A percentile compares a stretch with the other conserved stretches of the same genome.
These are phyloP conservation scores for Salvia hispanica DNA, from an alignment of 257 asterid species.

Conservation along the genomic window DNA sequence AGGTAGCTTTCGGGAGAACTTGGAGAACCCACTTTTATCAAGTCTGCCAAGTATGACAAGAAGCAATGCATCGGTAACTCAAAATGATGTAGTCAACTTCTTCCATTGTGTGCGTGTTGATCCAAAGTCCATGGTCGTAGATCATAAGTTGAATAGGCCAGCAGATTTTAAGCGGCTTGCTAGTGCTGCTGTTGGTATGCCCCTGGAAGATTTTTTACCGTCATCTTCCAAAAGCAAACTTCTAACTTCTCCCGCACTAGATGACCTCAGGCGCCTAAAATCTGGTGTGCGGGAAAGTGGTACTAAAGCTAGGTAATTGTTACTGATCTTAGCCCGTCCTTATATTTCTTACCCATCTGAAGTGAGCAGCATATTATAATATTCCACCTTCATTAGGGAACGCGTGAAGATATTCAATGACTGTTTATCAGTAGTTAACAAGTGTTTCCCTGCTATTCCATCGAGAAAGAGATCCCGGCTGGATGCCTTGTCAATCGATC, in stretches of 20 bases:
- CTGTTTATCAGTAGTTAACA: constrained; percentile 78
- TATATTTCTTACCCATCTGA: constrained; percentile 23
- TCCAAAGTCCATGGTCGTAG: constrained; percentile 79
- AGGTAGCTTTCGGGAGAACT: constrained; percentile 67
- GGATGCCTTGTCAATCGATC: constrained; percentile 70
- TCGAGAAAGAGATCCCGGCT: constrained; percentile 85
- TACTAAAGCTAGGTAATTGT: constrained; percentile 74
- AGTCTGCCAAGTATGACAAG: constrained; percentile 79
- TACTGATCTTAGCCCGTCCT: constrained; percentile 13
- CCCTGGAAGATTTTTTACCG: constrained; percentile 67
- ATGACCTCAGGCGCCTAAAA: constrained; percentile 79
- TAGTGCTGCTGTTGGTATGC: constrained; percentile 70
- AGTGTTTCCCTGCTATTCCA: constrained; percentile 78
- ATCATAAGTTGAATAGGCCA: constrained; percentile 75
- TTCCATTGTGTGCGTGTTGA: constrained; percentile 85
- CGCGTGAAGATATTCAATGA: constrained; percentile 82
- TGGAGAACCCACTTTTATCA: constrained; percentile 74
- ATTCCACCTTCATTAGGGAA: constrained; percentile 60
- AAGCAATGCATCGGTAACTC: constrained; percentile 64
- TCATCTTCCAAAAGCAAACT: constrained; percentile 60
- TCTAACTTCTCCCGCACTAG: constrained; percentile 60
- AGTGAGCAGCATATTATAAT: constrained; percentile 26
- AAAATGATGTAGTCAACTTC: constrained; percentile 71
- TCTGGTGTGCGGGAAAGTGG: constrained; percentile 70
- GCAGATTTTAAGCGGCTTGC: constrained; percentile 78